Evolutionary conservation across 345 rosid species (phyloP).

Genomic region (Hibiscus syriacus): DNA sequence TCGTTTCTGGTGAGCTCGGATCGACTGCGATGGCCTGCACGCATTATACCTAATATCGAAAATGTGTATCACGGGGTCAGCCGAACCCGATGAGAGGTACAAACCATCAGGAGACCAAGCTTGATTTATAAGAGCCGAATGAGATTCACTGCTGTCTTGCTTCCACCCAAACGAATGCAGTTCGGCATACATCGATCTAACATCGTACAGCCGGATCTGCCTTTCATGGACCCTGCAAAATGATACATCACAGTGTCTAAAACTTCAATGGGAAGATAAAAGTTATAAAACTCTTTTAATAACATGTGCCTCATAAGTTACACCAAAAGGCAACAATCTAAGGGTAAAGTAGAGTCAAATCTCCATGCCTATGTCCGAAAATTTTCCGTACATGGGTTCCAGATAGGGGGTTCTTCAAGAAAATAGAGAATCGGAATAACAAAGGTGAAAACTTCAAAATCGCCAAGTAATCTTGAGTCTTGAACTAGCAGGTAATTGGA

Average conservation of each 20-base stretch:
- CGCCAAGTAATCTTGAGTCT: background rate
- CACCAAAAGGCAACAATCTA: background rate
- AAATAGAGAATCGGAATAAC: no score
- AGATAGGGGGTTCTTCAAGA: background rate
- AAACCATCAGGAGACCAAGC: conserved; percentile 94
- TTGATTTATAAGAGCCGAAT: conserved; percentile 86
- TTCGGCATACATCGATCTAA: conserved; percentile 65
- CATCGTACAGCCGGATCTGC: conserved; percentile 75
- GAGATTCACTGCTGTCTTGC: conserved; percentile 92
- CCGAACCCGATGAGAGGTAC: conserved; percentile 74
- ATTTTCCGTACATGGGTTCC: no score
- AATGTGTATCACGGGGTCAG: conserved; percentile 77
- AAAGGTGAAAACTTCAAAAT: no score
- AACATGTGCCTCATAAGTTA: background rate
- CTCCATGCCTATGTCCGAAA: background rate
- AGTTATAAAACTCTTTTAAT: background rate
- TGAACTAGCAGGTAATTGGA: background rate
- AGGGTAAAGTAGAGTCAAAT: no score
- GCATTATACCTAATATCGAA: conserved; percentile 84
- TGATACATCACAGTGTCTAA: background rate
- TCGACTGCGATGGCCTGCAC: conserved; percentile 66
- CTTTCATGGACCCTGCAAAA: conserved; percentile 58
- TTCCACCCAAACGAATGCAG: conserved; percentile 87
- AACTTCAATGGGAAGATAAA: background rate
- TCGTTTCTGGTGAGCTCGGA: conserved; percentile 78